Base-by-base conservation (phyloP, 192 early-diverging fungal species). In the Coemansia furcata region DNA sequence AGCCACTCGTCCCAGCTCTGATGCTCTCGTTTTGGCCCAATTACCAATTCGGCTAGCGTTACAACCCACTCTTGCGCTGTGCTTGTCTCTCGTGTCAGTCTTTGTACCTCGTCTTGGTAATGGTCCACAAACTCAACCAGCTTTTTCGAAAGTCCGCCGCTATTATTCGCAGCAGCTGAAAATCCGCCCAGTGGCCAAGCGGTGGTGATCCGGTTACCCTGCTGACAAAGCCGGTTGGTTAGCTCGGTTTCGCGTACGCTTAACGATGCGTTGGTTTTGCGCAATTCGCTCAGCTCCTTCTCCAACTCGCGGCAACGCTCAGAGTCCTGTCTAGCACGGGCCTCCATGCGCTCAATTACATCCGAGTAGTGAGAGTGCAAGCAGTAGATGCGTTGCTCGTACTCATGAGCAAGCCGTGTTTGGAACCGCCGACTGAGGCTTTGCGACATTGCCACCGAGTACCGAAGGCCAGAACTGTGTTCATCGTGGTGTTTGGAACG, bases 1-100 rank as follows among this genome's bases (percentile, higher is more conserved):
- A 81, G 78, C 78, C 78, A 81, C 29, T 81, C 78, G 59, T 81
- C 73, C 78, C 78, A 81, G 17, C 65, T 63, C 70, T 81, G 78
- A 49, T 40, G 43, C 64, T 81, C 70, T n/a, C 58, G 58, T 64
- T 81, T 81, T 17, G 78, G 78, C 17, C 78, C 78, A 57, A 76
- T 50, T 7, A 69, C 67, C 23, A 81, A 61, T 58, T 81, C 78
- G 2, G 78, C 78, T 30, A 81, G 49, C 2, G 73, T 69, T n/a
- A 81, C 69, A 2, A 81, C 73, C 78, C 78, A 81, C 42, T 81
- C 70, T 35, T 81, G 78, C 4, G 78, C 78, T 4, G 70, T 73
- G 29, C 59, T 71, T 1, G 73, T 72, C 14, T 81, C 78, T 2
- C 46, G 73, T 6, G 69, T 69, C 54, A 76, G 64, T 8, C 73